These are phyloP conservation scores for Candida coleopterorum DNA, from an alignment of 805 yeast species.

Conservation along the genomic window DNA sequence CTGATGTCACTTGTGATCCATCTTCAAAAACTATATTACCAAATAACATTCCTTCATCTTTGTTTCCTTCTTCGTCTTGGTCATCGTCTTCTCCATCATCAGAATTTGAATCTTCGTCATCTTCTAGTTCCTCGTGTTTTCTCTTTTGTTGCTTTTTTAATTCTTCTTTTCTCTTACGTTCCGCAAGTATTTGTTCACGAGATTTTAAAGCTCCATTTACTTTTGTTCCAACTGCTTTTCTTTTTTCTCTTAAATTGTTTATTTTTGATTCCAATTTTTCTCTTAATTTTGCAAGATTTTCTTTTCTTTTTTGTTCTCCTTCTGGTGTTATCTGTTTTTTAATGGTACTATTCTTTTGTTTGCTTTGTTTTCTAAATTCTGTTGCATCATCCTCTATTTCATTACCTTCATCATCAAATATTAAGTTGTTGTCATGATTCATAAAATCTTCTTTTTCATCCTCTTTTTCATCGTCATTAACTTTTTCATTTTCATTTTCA, in stretches of 20 bases:
- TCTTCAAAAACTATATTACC: slow-evolving; percentile 80
- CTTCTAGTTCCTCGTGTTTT: slow-evolving; percentile 25
- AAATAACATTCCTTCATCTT: slow-evolving; percentile 49
- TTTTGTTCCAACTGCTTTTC: slow-evolving; percentile 89
- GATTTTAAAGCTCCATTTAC: slow-evolving; percentile 78
- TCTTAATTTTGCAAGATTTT: slow-evolving; percentile 62
- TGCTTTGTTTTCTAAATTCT: slow-evolving; percentile 8
- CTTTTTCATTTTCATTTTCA: slow-evolving; percentile 7
- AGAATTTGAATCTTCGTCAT: slow-evolving; percentile 36
- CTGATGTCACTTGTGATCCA: slow-evolving; percentile 76
- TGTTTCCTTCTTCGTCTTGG: slow-evolving; percentile 23
- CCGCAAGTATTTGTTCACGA: slow-evolving; percentile 72
- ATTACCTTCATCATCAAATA: slow-evolving; percentile 63
- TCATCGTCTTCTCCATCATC: slow-evolving; percentile 34
- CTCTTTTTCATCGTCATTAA: slow-evolving; percentile 19
- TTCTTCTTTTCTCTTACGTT: slow-evolving; percentile 49
- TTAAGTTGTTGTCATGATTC: slow-evolving; percentile 28
- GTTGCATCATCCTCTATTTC: slow-evolving; percentile 13
- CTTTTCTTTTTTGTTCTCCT: slow-evolving; percentile 46
- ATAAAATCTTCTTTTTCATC: slow-evolving; percentile 21
- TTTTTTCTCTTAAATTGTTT: slow-evolving; percentile 60
- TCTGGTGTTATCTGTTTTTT: slow-evolving; percentile 34
- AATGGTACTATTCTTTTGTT: slow-evolving; percentile 15
- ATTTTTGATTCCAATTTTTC: slow-evolving; percentile 78
- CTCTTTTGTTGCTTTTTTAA: slow-evolving; percentile 40